phyloP scores from a whole-genome alignment of 495 filamentous ascomycete species.

The Daldinia loculata region DNA sequence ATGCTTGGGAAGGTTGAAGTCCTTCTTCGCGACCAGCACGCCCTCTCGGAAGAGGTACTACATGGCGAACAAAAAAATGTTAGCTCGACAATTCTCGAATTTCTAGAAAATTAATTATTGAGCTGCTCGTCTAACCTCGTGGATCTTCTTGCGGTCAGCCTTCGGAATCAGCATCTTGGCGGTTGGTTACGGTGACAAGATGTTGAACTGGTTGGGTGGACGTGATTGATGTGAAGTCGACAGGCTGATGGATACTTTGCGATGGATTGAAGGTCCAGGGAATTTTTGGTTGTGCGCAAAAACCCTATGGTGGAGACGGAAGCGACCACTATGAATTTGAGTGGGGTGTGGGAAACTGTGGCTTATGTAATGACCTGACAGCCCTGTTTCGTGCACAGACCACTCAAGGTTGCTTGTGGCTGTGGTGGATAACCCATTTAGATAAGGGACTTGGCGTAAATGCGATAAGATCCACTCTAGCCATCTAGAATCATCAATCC shows the following conservation, averaged over 20 bases:
- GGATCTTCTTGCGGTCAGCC: conserved; percentile 99
- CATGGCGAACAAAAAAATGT: conserved; percentile 39
- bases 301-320: conserved; percentile 47
- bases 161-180: conserved; percentile 95
- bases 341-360: conserved; percentile 7
- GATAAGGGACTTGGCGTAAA: neutral
- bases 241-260: conserved; percentile 43
- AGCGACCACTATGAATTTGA: conserved; percentile 34
- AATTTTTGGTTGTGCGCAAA: conserved; percentile 51
- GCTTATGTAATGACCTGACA: neutral
- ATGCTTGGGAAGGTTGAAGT: conserved; percentile 94
- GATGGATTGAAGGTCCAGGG: conserved; percentile 44
- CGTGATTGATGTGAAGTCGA: conserved; percentile 43
- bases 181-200: conserved; percentile 59
- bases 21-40: conserved; percentile 98
- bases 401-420: neutral
- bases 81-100: conserved; percentile 40
- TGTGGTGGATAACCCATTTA: neutral
- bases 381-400: neutral
- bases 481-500: neutral
- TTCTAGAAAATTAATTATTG: conserved; percentile 10
- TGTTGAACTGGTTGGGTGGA: conserved; percentile 47
- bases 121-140: conserved; percentile 63
- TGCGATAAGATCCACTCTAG: neutral
- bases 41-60: conserved; percentile 99